Percentiles rank a stretch among this genome's conserved stretches.
Conservation (phyloP, 2,329 filamentous ascomycete species). For the Claviceps africana region DNA sequence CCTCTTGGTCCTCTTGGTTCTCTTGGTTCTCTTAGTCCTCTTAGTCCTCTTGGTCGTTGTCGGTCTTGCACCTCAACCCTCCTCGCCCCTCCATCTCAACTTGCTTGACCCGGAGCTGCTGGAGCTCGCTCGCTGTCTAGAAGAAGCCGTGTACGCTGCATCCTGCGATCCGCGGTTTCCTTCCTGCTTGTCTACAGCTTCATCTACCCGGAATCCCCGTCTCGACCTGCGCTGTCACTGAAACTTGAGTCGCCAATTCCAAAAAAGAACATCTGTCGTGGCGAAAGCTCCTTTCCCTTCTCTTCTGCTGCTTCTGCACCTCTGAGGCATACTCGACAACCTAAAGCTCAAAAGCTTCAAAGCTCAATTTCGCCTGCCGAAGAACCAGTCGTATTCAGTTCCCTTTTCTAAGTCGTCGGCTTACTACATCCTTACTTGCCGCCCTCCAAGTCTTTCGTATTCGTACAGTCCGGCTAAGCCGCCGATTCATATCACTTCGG, state of each 20-base stretch:
- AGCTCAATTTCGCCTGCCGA: not conserved
- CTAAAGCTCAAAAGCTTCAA: not conserved
- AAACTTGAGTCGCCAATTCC: not conserved
- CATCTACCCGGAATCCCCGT: not conserved
- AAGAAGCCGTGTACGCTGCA: not conserved
- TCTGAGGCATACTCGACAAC: not conserved
- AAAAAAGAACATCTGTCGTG: conserved; percentile 1
- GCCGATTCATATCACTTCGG: not conserved
- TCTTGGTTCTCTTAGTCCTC: no score
- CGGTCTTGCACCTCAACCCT: not conserved
- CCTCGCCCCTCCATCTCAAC: not conserved
- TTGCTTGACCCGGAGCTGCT: not conserved
- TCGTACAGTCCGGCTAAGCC: not conserved
- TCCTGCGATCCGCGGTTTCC: not conserved
- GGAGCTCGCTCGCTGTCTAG: not conserved
- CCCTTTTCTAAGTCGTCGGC: not conserved
- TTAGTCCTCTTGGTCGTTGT: not conserved
- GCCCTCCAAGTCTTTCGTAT: not conserved
- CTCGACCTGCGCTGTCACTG: not conserved
- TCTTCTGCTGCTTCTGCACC: not conserved
- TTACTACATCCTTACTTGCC: not conserved
- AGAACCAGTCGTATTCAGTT: not conserved
- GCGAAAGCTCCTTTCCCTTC: not conserved
- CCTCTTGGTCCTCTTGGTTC: not conserved
- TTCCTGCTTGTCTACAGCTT: not conserved